These are phyloP conservation scores for Cytospora chrysosperma DNA, from an alignment of 2,329 filamentous ascomycete genomes.

Conservation along the genomic window DNA sequence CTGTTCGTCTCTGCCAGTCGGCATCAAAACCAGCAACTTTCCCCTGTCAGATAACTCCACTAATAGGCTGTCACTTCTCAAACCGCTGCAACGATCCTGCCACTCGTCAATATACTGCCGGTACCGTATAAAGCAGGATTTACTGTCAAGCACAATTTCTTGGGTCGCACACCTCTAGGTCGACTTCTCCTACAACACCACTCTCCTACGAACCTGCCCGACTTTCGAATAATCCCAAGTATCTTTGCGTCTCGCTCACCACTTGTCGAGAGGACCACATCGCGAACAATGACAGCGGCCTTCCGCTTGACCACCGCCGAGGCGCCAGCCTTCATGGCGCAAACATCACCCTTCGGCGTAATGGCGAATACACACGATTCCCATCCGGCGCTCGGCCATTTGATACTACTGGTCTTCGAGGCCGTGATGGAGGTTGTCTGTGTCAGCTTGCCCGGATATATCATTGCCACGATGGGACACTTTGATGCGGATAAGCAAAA, in stretches of 20 bases:
- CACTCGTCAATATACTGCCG: background rate
- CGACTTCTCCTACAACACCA: background rate
- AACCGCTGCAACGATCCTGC: background rate
- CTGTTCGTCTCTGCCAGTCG: too few relatives aligned
- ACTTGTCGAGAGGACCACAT: background rate
- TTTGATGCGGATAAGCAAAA: conserved; percentile 97
- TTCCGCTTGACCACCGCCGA: conserved; percentile 40
- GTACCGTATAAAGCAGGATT: background rate
- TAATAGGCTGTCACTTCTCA: background rate
- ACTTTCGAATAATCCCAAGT: background rate
- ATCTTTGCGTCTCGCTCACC: background rate
- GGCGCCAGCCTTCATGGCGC: conserved; percentile 28
- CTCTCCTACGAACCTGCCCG: background rate
- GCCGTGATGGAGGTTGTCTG: conserved; percentile 94
- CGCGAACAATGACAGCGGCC: conserved; percentile 38
- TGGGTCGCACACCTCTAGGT: background rate
- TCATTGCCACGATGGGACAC: conserved; percentile 84
- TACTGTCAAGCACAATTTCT: background rate
- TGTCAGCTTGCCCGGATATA: conserved; percentile 90
- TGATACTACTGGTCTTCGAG: conserved; percentile 85
- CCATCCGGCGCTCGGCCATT: conserved; percentile 66
- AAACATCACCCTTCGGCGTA: conserved; percentile 39
- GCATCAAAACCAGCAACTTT: background rate
- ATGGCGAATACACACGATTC: conserved; percentile 45
- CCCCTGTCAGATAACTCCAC: background rate